Evolutionary conservation across 192 early-diverging fungal species (phyloP).

Genomic region (Gryganskiella cystojenkinii): DNA sequence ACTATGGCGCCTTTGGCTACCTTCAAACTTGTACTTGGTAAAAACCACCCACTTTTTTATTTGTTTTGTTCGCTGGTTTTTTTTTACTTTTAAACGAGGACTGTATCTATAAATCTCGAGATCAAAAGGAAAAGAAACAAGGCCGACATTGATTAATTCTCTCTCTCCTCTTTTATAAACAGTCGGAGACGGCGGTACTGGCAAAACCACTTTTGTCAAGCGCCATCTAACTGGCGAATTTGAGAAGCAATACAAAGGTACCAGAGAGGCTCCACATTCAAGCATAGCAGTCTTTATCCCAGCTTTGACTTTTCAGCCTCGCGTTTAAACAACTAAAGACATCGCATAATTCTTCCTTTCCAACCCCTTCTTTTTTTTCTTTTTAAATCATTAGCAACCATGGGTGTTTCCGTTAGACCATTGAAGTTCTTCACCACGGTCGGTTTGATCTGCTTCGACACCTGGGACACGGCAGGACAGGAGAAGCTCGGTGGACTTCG

Average conservation of each 20-base stretch:
- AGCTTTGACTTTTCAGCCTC: too few species aligned
- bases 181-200: constrained; percentile 99
- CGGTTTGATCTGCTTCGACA: constrained; percentile 96
- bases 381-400: constrained; percentile 76
- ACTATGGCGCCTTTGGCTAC: background rate
- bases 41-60: background rate
- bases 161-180: background rate
- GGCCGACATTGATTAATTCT: background rate
- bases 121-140: background rate
- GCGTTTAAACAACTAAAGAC: too few species aligned
- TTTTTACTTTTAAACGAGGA: background rate
- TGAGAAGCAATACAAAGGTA: constrained; percentile 99
- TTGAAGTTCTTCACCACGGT: constrained; percentile 97
- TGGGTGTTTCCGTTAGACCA: constrained; percentile 99
- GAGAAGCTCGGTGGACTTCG: constrained; percentile 99
- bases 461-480: constrained; percentile 99
- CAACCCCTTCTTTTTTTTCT: too few species aligned
- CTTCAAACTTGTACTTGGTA: constrained; percentile 22
- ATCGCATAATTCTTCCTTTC: too few species aligned
- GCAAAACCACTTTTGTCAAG: constrained; percentile 99
- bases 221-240: constrained; percentile 99
- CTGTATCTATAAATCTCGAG: too few species aligned
- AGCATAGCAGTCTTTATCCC: too few species aligned
- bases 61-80: background rate
- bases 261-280: constrained; percentile 27